Base-by-base conservation (phyloP, 2,329 filamentous ascomycete genomes). In the Alternaria hordeiaustralica region DNA sequence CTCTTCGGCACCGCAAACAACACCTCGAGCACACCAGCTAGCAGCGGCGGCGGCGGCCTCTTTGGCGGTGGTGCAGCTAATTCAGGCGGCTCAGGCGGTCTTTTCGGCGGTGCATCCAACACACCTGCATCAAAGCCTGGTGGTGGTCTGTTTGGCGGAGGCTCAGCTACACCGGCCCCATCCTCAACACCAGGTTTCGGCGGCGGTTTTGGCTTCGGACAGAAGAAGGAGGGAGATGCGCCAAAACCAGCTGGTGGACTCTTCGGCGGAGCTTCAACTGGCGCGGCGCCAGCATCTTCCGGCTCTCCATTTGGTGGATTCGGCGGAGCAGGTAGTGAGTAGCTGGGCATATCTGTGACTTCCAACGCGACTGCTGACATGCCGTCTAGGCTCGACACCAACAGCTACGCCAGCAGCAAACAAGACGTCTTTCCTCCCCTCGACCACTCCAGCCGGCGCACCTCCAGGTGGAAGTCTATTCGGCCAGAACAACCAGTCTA, bases 391-490 rank as follows among this genome's bases (percentile, higher is more conserved):
- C 44, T 72, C 70, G 18, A 71, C 73, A 18, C 70, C 73, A 44
- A 60, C 74, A 65, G 77, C 76, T 11, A 80, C 78, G 3, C 78
- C 78, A 12, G 76, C 78, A 12, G 49, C 74, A 18, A 76, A 69
- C 45, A 81, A 81, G 67, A 77, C 80, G 12, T 74, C 74, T n/a
- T 69, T 71, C 36, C 71, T 80, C 28, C 70, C 72, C n/a, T 80
- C 79, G 4, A 81, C 79, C 5, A 80, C 78, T 11, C 79, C 79
- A 46, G 78, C 78, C n/a, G 79, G 78, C 51, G 72, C 76, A 21
- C 79, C 79, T 47, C 76, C 78, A 12, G 77, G 75, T 12, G 59
- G 58, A 47, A 75, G 61, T 59, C 43, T 79, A 11, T 80, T 79
- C 58, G 72, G 62, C 15, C 67, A 71, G 33, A 70, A 60, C 61